A percentile compares a stretch with the other conserved stretches of the same genome.
Conservation (phyloP, 2,329 filamentous ascomycete species). For the Fusarium albosuccineum region DNA sequence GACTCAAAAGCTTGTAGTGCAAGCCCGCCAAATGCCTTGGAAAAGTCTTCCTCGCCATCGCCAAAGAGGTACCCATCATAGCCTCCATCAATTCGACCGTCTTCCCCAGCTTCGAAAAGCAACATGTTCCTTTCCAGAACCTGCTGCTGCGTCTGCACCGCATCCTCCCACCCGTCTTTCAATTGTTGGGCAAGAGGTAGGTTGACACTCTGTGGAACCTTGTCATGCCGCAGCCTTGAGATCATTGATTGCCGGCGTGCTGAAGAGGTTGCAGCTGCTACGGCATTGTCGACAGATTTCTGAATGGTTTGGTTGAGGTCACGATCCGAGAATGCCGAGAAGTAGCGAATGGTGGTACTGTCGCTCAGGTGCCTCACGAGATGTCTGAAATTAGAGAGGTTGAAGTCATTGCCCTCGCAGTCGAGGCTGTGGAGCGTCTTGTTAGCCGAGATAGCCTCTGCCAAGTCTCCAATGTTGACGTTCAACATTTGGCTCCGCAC, state of each 20-base stretch:
- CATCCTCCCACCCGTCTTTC: conserved; percentile 56
- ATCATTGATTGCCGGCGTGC: conserved; percentile 53
- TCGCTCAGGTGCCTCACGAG: conserved; percentile 59
- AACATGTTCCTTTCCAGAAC: conserved; percentile 54
- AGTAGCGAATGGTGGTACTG: conserved; percentile 59
- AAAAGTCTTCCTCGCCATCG: conserved; percentile 48
- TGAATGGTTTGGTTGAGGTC: conserved; percentile 54
- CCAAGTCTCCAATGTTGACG: conserved; percentile 66
- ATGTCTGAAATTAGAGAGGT: conserved; percentile 63
- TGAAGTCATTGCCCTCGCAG: conserved; percentile 68
- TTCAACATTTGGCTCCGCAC: conserved; percentile 69
- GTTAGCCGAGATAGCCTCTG: conserved; percentile 63
- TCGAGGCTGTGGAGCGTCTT: conserved; percentile 65
- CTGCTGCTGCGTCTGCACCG: conserved; percentile 49
- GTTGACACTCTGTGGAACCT: conserved; percentile 43
- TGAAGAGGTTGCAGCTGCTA: conserved; percentile 41
- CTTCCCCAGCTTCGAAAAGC: conserved; percentile 46
- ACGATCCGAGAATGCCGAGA: conserved; percentile 56
- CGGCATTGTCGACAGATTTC: conserved; percentile 50
- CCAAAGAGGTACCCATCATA: conserved; percentile 27
- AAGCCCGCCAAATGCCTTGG: conserved; percentile 54
- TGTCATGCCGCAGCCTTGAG: conserved; percentile 52
- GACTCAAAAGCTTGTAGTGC: conserved; percentile 49
- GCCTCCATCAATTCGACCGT: conserved; percentile 36
- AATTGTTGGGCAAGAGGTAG: conserved; percentile 54